Percentiles rank a stretch among this genome's conserved stretches.
phyloP scores from a whole-genome alignment of 345 rosid species.

The Citrus reticulata region DNA sequence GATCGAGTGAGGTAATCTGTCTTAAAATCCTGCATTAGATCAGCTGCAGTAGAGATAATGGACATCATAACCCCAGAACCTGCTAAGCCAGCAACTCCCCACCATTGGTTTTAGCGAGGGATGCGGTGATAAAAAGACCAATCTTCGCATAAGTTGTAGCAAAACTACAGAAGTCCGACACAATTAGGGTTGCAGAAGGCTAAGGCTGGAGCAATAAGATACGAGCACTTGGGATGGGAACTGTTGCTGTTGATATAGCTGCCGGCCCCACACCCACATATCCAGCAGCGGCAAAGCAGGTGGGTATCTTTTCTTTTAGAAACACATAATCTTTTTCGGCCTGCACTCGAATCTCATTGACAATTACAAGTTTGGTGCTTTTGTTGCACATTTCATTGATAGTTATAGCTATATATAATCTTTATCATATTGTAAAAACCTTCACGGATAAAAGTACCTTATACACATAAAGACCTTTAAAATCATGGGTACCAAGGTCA shows the following conservation, averaged over 20 bases:
- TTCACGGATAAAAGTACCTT: constrained; percentile 86
- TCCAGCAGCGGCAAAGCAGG: constrained; percentile 74
- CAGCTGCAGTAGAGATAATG: constrained; percentile 90
- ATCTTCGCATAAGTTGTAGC: constrained; percentile 83
- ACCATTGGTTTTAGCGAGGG: constrained; percentile 67
- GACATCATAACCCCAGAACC: constrained; percentile 92
- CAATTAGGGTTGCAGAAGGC: constrained; percentile 94
- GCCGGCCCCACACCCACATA: constrained; percentile 60
- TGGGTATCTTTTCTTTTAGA: constrained; percentile 70
- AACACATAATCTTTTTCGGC: constrained; percentile 54
- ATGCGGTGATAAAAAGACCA: constrained; percentile 80
- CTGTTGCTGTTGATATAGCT: constrained; percentile 70
- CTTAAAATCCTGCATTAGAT: constrained; percentile 97
- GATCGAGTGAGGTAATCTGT: constrained; percentile 84
- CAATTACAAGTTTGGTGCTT: constrained; percentile 56
- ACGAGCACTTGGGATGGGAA: constrained; percentile 81
- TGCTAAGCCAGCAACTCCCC: constrained; percentile 89
- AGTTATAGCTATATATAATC: constrained; percentile 60
- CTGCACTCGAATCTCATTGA: constrained; percentile 52
- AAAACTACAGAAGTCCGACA: constrained; percentile 72
- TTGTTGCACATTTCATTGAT: constrained; percentile 53
- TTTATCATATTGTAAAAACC: constrained; percentile 83
- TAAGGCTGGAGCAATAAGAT: constrained; percentile 70
- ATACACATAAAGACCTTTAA: constrained; percentile 91
- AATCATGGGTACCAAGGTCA: constrained; percentile 70